Evolutionary conservation across 345 rosid species (phyloP).

Genomic region (Acer saccharum): DNA sequence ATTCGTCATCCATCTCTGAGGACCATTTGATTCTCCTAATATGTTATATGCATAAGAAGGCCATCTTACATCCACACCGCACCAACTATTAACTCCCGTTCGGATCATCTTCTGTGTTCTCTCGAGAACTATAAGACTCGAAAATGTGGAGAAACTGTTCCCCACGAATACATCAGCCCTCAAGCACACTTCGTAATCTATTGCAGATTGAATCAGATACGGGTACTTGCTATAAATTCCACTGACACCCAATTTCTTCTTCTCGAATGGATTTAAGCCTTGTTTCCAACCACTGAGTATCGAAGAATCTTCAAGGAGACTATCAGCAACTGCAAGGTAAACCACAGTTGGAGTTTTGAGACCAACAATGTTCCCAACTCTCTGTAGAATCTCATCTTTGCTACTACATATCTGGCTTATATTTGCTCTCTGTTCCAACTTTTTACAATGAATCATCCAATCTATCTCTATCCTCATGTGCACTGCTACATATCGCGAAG

Average conservation of each 20-base stretch:
- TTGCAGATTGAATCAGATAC: conserved; percentile 89
- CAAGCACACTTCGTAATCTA: conserved; percentile 92
- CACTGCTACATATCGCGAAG: conserved; percentile 57
- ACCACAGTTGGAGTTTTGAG: conserved; percentile 53
- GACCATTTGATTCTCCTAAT: conserved; percentile 58
- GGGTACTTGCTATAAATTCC: conserved; percentile 73
- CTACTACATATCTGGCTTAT: conserved; percentile 83
- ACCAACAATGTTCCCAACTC: conserved; percentile 69
- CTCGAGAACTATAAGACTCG: conserved; percentile 85
- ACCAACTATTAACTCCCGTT: conserved; percentile 60
- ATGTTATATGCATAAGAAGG: conserved; percentile 89
- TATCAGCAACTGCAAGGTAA: conserved; percentile 90
- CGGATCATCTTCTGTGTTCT: conserved; percentile 77
- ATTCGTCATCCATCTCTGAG: conserved; percentile 84
- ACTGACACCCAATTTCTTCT: conserved; percentile 80
- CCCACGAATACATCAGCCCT: conserved; percentile 90
- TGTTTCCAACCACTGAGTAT: conserved; percentile 76
- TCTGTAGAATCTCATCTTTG: conserved; percentile 69
- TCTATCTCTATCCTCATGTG: conserved; percentile 98
- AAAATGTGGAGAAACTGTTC: conserved; percentile 93
- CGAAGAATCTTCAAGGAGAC: conserved; percentile 75
- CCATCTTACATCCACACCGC: conserved; percentile 59
- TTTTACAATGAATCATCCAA: conserved; percentile 99
- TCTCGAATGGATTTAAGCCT: conserved; percentile 75
- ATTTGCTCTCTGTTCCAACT: conserved; percentile 66